Percentiles rank a stretch among this genome's conserved stretches.
Evolutionary conservation across 805 yeast genomes (phyloP).

Genomic region (Tetrapisispora namnaoensis): DNA sequence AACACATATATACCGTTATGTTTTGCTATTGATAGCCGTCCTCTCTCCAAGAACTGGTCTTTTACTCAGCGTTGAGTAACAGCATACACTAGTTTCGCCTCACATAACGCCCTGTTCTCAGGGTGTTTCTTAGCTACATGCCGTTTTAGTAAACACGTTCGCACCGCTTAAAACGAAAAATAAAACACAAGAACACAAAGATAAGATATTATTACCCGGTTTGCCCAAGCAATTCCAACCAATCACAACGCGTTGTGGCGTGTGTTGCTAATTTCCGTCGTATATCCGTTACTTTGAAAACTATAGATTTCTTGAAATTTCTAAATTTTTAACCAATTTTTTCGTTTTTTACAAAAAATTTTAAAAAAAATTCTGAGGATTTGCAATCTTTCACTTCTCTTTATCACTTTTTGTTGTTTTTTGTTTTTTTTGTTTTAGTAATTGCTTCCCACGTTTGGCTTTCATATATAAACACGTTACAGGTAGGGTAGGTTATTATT

Average conservation of each 20-base stretch:
- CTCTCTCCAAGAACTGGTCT: too few species aligned
- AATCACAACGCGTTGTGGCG: conserved; percentile 8
- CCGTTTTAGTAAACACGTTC: too few species aligned
- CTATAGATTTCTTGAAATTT: too few species aligned
- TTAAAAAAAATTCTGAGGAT: conserved; percentile 5
- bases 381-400: conserved; percentile 13
- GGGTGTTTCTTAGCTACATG: too few species aligned
- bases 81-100: too few species aligned
- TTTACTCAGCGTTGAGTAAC: too few species aligned
- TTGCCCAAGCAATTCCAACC: conserved; percentile 8
- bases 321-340: too few species aligned
- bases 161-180: not conserved
- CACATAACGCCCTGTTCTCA: too few species aligned
- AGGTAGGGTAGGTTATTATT: too few species aligned
- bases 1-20: not conserved
- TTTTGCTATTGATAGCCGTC: too few species aligned
- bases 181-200: conserved; percentile 4
- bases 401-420: conserved; percentile 16
- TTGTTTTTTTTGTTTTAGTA: not conserved
- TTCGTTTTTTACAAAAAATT: not conserved
- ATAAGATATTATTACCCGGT: conserved; percentile 9
- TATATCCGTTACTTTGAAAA: not conserved
- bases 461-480: too few species aligned
- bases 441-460: not conserved
- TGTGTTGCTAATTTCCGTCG: not conserved